Percentiles rank a stretch among this genome's conserved stretches.
These are phyloP conservation scores for Dendrocalamus latiflorus DNA, from an alignment of 202 grass and related monocot species.

Conservation along the genomic window DNA sequence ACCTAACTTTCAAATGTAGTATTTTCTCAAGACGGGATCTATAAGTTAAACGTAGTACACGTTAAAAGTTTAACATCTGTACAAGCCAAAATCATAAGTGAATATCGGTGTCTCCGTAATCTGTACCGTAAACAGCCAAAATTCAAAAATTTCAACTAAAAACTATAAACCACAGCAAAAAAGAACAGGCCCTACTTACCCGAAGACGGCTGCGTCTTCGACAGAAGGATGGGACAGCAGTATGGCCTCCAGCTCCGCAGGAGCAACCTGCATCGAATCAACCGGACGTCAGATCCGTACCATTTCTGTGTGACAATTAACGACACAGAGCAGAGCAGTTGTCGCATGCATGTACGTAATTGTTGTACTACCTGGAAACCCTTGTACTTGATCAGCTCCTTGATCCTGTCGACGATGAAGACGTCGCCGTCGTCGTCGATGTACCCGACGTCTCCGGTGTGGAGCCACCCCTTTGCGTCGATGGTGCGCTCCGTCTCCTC, in stretches of 20 bases:
- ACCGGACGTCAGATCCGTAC: not conserved
- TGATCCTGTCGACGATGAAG: slow-evolving; percentile 82
- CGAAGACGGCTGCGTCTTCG: slow-evolving; percentile 75
- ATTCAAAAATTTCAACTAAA: too few species aligned
- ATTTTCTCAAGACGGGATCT: too few species aligned
- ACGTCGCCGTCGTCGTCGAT: slow-evolving; percentile 88
- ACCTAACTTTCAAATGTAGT: too few species aligned
- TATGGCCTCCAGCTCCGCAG: slow-evolving; percentile 79
- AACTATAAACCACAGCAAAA: too few species aligned
- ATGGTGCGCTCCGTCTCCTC: slow-evolving; percentile 81
- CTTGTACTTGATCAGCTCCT: slow-evolving; percentile 98
- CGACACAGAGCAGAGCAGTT: not conserved
- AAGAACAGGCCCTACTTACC: too few species aligned
- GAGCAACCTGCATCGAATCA: slow-evolving; percentile 47
- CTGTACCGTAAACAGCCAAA: too few species aligned
- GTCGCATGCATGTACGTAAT: not conserved
- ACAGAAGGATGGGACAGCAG: slow-evolving; percentile 73
- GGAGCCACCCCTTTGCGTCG: slow-evolving; percentile 69
- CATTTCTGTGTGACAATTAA: not conserved
- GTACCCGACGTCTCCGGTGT: slow-evolving; percentile 86
- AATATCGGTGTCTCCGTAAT: too few species aligned
- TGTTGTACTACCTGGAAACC: slow-evolving; percentile 65
- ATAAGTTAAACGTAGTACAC: too few species aligned
- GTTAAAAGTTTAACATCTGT: too few species aligned
- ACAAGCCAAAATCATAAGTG: too few species aligned